Evolutionary conservation across 768 basidiomycete genomes (phyloP).

Genomic region (Megacollybia marginata): DNA sequence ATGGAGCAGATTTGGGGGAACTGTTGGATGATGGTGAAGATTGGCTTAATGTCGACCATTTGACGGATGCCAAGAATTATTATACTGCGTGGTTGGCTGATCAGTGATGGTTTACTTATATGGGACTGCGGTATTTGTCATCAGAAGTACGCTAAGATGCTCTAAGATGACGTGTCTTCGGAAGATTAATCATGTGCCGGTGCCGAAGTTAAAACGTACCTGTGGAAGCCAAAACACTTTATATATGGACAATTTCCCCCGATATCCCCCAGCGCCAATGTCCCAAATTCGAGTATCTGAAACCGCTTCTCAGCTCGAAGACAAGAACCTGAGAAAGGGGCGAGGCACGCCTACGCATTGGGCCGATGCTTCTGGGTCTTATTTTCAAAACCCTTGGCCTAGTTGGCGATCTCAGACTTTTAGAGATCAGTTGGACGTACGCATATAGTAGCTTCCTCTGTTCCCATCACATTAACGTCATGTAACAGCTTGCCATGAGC

Average conservation of each 20-base stretch:
- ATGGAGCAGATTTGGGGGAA: slow-evolving; percentile 36
- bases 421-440: slow-evolving; percentile 4
- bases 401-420: slow-evolving; percentile 11
- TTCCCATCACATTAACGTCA: neutral
- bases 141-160: too few species aligned
- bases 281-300: slow-evolving; percentile 4
- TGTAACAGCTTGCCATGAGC: neutral
- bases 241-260: too few species aligned
- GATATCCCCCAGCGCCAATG: too few species aligned
- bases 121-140: too few species aligned
- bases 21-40: slow-evolving; percentile 36
- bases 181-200: too few species aligned
- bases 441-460: slow-evolving; percentile 3
- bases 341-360: neutral
- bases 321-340: neutral
- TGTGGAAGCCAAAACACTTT: too few species aligned
- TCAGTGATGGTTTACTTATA: too few species aligned
- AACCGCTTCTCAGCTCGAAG: neutral
- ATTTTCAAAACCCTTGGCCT: slow-evolving; percentile 22
- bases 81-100: too few species aligned
- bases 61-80: slow-evolving; percentile 30
- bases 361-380: neutral
- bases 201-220: too few species aligned
- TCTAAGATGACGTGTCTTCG: too few species aligned
- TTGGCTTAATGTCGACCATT: slow-evolving; percentile 48